Conservation (phyloP, 805 yeast species). For the Cyberlindnera petersonii region DNA sequence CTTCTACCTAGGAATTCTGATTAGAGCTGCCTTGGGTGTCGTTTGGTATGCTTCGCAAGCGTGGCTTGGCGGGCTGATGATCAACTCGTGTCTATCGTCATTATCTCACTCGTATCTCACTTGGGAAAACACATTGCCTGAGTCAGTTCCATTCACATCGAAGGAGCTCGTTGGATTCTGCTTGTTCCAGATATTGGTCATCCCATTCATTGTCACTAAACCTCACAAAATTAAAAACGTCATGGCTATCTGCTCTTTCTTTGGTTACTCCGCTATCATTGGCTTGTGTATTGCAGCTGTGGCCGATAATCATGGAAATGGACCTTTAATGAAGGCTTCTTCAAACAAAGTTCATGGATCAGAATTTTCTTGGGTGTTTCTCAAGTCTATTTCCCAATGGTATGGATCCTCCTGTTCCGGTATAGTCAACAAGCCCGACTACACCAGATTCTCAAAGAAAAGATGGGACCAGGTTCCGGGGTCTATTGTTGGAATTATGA, state of each 20-base stretch:
- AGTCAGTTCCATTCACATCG: conserved; percentile 3
- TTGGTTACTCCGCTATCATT: conserved; percentile 36
- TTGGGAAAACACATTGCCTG: neutral
- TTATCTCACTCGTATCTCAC: conserved; percentile 36
- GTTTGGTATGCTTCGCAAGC: conserved; percentile 46
- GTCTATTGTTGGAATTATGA: conserved; percentile 26
- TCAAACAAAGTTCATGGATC: too few species aligned
- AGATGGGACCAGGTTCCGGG: conserved; percentile 27
- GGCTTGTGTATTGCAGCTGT: too few species aligned
- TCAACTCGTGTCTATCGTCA: conserved; percentile 36
- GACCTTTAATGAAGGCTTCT: too few species aligned
- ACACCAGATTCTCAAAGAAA: conserved; percentile 33
- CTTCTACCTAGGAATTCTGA: conserved; percentile 37
- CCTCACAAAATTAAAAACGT: conserved; percentile 40
- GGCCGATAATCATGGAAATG: too few species aligned
- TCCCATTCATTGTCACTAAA: conserved; percentile 37
- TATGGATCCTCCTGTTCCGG: too few species aligned
- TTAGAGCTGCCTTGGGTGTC: conserved; percentile 41
- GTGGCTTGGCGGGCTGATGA: conserved; percentile 42
- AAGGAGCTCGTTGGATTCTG: conserved; percentile 40
- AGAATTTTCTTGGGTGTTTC: too few species aligned
- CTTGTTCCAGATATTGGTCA: conserved; percentile 39
- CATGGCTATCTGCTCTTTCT: conserved; percentile 32
- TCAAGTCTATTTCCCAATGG: too few species aligned
- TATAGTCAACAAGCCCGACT: conserved; percentile 38